phyloP scores from a whole-genome alignment of 2,329 filamentous ascomycete genomes.

The Ophiostoma fasciatum region DNA sequence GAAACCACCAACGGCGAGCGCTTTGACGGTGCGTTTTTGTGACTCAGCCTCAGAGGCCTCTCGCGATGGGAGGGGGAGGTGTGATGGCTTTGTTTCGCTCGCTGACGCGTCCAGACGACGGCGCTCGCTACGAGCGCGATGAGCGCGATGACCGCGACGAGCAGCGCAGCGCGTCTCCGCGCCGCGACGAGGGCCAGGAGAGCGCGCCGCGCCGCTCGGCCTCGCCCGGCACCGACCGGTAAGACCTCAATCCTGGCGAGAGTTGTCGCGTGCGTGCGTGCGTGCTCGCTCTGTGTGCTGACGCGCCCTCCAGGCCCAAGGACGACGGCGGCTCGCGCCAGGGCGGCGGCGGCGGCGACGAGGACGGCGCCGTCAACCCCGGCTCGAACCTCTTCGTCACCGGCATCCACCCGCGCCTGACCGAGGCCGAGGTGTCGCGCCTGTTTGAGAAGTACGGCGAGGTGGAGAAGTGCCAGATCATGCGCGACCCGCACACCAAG shows the following conservation, averaged over 20 bases:
- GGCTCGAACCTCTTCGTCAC: conserved; percentile 98
- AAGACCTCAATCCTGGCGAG: too few species aligned
- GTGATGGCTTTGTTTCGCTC: too few species aligned
- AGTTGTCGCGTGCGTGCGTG: too few species aligned
- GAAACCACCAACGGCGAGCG: conserved; percentile 52
- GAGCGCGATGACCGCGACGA: conserved; percentile 49
- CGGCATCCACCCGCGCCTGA: conserved; percentile 85
- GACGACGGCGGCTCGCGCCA: conserved; percentile 26
- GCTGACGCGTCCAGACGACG: conserved; percentile 36
- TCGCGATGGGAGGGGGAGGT: too few species aligned
- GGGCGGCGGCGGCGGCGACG: conserved; percentile 38
- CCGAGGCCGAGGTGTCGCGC: conserved; percentile 78
- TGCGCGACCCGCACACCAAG: conserved; percentile 96
- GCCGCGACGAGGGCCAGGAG: conserved; percentile 47
- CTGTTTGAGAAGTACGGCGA: conserved; percentile 98
- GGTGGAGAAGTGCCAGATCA: conserved; percentile 98
- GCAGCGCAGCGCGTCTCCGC: conserved; percentile 50
- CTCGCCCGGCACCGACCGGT: conserved; percentile 42
- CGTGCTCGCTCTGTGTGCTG: too few species aligned
- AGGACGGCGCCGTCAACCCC: conserved; percentile 74
- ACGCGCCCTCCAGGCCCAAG: conserved; percentile 30
- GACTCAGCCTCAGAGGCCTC: too few species aligned
- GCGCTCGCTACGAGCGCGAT: conserved; percentile 50
- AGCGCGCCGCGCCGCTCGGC: conserved; percentile 43
- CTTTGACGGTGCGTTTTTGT: conserved; percentile 41